These are phyloP conservation scores for Lagenaria siceraria DNA, from an alignment of 306 rosid genomes.

Conservation along the genomic window DNA sequence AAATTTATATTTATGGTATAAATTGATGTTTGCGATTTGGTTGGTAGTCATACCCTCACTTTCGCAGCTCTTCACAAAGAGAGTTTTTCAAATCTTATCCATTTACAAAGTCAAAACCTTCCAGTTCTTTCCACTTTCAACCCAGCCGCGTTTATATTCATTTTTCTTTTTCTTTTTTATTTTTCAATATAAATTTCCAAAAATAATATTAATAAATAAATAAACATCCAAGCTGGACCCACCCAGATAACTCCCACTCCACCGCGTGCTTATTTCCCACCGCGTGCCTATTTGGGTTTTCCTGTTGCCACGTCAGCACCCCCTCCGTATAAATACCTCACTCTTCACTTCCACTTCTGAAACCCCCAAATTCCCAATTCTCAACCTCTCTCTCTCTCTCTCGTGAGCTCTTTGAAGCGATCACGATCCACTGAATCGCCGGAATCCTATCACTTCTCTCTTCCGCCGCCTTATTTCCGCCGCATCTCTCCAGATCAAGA, in stretches of 20 bases:
- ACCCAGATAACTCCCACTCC: not conserved
- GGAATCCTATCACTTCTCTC: not conserved
- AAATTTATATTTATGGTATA: too few relatives aligned
- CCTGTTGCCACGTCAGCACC: not conserved
- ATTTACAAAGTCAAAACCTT: too few relatives aligned
- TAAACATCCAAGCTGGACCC: not conserved
- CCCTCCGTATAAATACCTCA: slow-evolving; percentile 1
- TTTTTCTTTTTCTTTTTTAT: too few relatives aligned
- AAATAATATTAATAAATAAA: too few relatives aligned
- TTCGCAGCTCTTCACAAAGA: too few relatives aligned
- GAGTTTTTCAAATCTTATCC: too few relatives aligned
- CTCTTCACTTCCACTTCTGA: not conserved
- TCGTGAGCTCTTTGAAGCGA: slow-evolving; percentile 3
- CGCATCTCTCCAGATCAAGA: slow-evolving; percentile 47
- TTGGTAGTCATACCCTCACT: too few relatives aligned
- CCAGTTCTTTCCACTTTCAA: too few relatives aligned
- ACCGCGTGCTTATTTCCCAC: not conserved
- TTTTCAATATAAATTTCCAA: too few relatives aligned
- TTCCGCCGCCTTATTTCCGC: not conserved
- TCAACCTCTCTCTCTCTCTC: not conserved
- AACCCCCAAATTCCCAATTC: not conserved
- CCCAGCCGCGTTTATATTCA: too few relatives aligned
- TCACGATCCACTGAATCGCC: not conserved
- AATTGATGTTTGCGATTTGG: too few relatives aligned
- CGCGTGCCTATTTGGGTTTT: not conserved